Evolutionary conservation across 2,329 filamentous ascomycete species (phyloP).

Genomic region (Neopestalotiopsis sp.): DNA sequence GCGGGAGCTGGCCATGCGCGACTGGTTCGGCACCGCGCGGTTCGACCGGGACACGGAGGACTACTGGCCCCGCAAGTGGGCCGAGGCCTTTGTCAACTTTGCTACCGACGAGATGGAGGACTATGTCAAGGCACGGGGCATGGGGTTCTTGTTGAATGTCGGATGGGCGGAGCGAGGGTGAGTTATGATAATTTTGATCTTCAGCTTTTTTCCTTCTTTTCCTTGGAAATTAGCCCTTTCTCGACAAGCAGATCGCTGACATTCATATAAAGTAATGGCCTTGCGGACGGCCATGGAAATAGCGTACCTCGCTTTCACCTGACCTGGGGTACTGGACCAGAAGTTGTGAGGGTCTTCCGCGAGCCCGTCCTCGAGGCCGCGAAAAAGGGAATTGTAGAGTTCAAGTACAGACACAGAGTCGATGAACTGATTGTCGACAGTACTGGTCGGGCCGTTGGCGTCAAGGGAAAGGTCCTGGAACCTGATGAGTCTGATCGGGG

Average conservation of each 20-base stretch:
- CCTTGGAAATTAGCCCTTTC: background rate
- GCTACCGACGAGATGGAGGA: conserved; percentile 62
- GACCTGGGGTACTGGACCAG: conserved; percentile 66
- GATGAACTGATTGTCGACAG: conserved; percentile 60
- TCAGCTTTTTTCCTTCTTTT: background rate
- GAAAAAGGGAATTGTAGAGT: conserved; percentile 57
- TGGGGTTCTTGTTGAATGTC: conserved; percentile 59
- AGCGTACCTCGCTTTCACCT: conserved; percentile 68
- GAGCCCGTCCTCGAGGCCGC: conserved; percentile 61
- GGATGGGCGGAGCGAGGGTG: conserved; percentile 67
- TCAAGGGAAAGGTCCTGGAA: conserved; percentile 59
- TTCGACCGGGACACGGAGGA: conserved; percentile 65
- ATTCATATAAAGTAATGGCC: conserved; percentile 43
- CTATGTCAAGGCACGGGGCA: conserved; percentile 59
- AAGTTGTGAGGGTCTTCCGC: conserved; percentile 62
- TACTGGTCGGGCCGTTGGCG: conserved; percentile 56
- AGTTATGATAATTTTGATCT: background rate
- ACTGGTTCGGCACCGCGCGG: conserved; percentile 63
- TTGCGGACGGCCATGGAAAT: conserved; percentile 64
- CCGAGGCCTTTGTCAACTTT: conserved; percentile 69
- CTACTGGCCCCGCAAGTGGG: conserved; percentile 65
- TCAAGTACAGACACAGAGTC: conserved; percentile 62
- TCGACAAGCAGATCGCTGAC: background rate
- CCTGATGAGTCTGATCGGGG: conserved; percentile 57
- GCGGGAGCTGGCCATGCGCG: conserved; percentile 60